A percentile compares a stretch with the other conserved stretches of the same genome.
Conservation (phyloP, 73 alveolate genomes). For the Paramecium octaurelia region DNA sequence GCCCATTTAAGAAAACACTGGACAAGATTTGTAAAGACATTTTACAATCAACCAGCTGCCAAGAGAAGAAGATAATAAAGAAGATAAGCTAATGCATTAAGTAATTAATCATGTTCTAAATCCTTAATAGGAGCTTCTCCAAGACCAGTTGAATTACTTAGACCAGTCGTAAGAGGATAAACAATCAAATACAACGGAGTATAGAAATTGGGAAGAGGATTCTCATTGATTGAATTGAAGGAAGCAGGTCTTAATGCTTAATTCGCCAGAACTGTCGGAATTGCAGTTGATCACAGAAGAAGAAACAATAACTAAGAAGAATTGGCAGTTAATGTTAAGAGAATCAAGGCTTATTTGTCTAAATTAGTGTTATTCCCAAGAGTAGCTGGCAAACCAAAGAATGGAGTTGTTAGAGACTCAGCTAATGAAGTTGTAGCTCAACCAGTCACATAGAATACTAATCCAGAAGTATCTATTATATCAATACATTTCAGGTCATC, state of each 20-base stretch:
- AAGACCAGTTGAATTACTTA: constrained; percentile 84
- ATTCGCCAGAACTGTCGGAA: constrained; percentile 97
- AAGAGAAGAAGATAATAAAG: constrained; percentile 77
- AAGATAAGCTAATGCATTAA: constrained; percentile 76
- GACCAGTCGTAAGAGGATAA: constrained; percentile 93
- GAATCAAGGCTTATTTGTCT: constrained; percentile 89
- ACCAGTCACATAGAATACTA: constrained; percentile 1
- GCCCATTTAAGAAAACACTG: constrained; percentile 93
- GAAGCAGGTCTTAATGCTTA: constrained; percentile 89
- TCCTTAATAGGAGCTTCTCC: constrained; percentile 66
- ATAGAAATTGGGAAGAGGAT: constrained; percentile 96
- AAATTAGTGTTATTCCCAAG: constrained; percentile 95
- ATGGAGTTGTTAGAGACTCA: constrained; percentile 82
- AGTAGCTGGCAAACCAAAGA: constrained; percentile 89
- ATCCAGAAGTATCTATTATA: constrained; percentile 23
- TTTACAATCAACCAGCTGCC: constrained; percentile 94
- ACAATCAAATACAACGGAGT: constrained; percentile 83
- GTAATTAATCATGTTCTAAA: not conserved
- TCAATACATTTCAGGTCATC: not conserved
- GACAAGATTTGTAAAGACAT: constrained; percentile 89
- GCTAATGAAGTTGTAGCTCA: not conserved
- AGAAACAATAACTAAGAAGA: constrained; percentile 88
- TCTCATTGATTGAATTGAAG: constrained; percentile 90
- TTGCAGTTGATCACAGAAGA: constrained; percentile 98
- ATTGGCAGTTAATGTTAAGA: constrained; percentile 85